Evolutionary conservation across 2,329 filamentous ascomycete genomes (phyloP).

Genomic region (Amphichorda felina): DNA sequence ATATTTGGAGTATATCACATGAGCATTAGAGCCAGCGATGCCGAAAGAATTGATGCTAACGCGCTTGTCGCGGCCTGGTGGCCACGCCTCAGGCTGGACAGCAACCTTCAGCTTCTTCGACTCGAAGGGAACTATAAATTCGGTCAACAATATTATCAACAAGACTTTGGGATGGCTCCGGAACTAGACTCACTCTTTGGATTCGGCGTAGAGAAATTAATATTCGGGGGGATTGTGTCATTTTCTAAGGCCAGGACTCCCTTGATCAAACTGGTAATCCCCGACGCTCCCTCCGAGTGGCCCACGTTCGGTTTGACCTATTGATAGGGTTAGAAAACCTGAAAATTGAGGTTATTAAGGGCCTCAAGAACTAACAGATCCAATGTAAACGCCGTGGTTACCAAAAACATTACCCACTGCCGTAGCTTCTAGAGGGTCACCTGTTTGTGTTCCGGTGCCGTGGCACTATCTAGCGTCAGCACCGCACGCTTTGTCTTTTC

Average conservation of each 20-base stretch:
- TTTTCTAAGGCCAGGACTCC: slow-evolving; percentile 25
- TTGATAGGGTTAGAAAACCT: neutral
- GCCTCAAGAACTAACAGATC: slow-evolving; percentile 24
- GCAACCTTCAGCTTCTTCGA: slow-evolving; percentile 12
- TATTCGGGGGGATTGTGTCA: slow-evolving; percentile 25
- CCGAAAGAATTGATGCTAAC: slow-evolving; percentile 21
- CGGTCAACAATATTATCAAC: too few relatives aligned
- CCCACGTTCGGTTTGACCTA: slow-evolving; percentile 30
- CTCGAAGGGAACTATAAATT: slow-evolving; percentile 10
- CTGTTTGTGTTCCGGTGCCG: slow-evolving; percentile 30
- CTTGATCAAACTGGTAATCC: slow-evolving; percentile 29
- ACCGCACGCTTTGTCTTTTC: too few relatives aligned
- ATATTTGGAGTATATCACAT: too few relatives aligned
- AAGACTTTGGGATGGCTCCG: too few relatives aligned
- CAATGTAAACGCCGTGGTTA: slow-evolving; percentile 11
- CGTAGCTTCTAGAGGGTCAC: slow-evolving; percentile 27
- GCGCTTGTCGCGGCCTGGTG: slow-evolving; percentile 7
- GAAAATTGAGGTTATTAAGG: too few relatives aligned
- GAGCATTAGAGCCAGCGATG: slow-evolving; percentile 19
- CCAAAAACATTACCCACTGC: slow-evolving; percentile 21
- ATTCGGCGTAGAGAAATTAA: slow-evolving; percentile 25
- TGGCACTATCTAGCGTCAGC: too few relatives aligned
- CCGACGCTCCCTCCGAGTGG: slow-evolving; percentile 26
- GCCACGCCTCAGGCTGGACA: slow-evolving; percentile 8
- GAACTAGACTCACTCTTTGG: slow-evolving; percentile 9